Percentiles rank a stretch among this genome's conserved stretches.
phyloP scores from a whole-genome alignment of 1,284 basidiomycete species.

The Trametes sp. region DNA sequence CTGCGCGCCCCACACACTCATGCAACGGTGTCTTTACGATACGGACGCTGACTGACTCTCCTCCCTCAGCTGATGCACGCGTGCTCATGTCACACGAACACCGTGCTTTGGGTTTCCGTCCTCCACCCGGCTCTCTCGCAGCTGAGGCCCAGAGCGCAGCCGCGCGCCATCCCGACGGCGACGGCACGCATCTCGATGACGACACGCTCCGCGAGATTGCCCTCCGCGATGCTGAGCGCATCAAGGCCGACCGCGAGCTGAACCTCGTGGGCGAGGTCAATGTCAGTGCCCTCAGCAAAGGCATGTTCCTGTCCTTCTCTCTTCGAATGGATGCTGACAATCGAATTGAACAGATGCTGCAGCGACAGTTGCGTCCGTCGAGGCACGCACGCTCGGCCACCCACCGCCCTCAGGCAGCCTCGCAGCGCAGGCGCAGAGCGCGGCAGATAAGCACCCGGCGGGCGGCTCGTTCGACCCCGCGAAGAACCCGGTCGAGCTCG shows the following conservation, averaged over 20 bases:
- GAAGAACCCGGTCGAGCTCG: constrained; percentile 23
- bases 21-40: neutral
- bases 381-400: constrained; percentile 43
- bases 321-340: neutral
- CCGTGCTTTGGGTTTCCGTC: constrained; percentile 44
- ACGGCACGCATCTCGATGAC: constrained; percentile 29
- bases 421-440: constrained; percentile 42
- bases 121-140: constrained; percentile 42
- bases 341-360: constrained; percentile 29
- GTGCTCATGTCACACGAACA: constrained; percentile 45
- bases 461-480: constrained; percentile 26
- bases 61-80: constrained; percentile 37
- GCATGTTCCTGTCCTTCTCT: constrained; percentile 17
- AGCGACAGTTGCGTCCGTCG: constrained; percentile 23
- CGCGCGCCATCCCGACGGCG: constrained; percentile 34
- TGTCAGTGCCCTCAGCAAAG: constrained; percentile 34
- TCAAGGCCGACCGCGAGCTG: constrained; percentile 35
- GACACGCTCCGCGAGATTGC: constrained; percentile 32
- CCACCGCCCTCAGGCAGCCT: constrained; percentile 43
- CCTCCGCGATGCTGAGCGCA: constrained; percentile 34
- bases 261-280: constrained; percentile 33
- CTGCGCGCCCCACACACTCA: neutral
- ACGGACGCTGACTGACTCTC: neutral
- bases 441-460: constrained; percentile 40
- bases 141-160: constrained; percentile 41